A percentile compares a stretch with the other conserved stretches of the same genome.
Conservation (phyloP, 2,329 filamentous ascomycete genomes). For the Botrytis fabae region DNA sequence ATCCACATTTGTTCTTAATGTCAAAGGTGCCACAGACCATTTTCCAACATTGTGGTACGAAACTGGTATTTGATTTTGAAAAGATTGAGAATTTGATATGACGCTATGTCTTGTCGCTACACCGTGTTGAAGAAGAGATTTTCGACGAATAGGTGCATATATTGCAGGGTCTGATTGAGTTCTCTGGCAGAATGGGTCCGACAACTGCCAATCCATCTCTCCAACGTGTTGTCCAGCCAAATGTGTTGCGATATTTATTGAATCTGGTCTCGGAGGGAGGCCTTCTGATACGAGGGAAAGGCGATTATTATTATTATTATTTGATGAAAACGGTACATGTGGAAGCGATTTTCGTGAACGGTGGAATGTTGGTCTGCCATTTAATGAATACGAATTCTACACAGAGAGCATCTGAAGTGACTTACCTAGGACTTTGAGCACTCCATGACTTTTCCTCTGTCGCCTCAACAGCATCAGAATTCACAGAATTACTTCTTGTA, state of each 20-base stretch:
- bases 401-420: neutral
- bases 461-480: slow-evolving; percentile 3
- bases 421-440: slow-evolving; percentile 14
- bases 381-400: slow-evolving; percentile 4
- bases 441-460: slow-evolving; percentile 8
- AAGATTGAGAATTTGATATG: slow-evolving; percentile 13
- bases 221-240: slow-evolving; percentile 19
- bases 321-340: slow-evolving; percentile 27
- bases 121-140: slow-evolving; percentile 39
- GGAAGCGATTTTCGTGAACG: slow-evolving; percentile 33
- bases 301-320: slow-evolving; percentile 28
- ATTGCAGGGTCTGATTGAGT: slow-evolving; percentile 33
- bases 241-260: slow-evolving; percentile 10
- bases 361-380: slow-evolving; percentile 9
- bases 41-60: slow-evolving; percentile 15
- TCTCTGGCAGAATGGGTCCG: slow-evolving; percentile 22
- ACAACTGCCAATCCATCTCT: slow-evolving; percentile 21
- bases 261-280: slow-evolving; percentile 28
- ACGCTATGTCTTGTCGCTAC: slow-evolving; percentile 38
- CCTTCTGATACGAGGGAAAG: slow-evolving; percentile 37
- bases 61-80: slow-evolving; percentile 21
- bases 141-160: slow-evolving; percentile 37
- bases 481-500: slow-evolving; percentile 20
- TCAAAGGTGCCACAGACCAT: slow-evolving; percentile 18
- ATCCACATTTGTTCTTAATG: slow-evolving; percentile 17